Evolutionary conservation across 2,329 filamentous ascomycete species (phyloP).

Genomic region (Fusarium liriodendri): DNA sequence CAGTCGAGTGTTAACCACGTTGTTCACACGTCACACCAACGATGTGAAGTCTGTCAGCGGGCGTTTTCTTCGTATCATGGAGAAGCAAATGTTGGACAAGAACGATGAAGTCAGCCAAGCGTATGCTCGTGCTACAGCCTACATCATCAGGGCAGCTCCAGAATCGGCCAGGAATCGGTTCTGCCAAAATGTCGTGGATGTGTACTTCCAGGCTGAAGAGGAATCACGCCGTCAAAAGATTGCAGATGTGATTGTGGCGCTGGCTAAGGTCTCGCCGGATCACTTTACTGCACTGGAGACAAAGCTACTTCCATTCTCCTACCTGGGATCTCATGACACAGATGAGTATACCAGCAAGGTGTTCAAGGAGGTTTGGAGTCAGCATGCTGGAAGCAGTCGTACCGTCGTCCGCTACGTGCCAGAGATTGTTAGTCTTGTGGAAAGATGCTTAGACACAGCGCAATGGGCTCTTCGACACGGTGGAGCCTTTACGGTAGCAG

Average conservation of each 20-base stretch:
- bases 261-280: slow-evolving; percentile 90
- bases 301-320: slow-evolving; percentile 85
- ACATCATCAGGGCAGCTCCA: slow-evolving; percentile 74
- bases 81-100: slow-evolving; percentile 86
- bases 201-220: slow-evolving; percentile 88
- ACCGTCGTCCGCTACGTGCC: slow-evolving; percentile 85
- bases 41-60: slow-evolving; percentile 82
- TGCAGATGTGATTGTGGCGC: slow-evolving; percentile 83
- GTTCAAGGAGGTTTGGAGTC: slow-evolving; percentile 89
- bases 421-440: slow-evolving; percentile 80
- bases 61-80: slow-evolving; percentile 79
- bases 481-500: slow-evolving; percentile 82
- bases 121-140: slow-evolving; percentile 88
- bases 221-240: slow-evolving; percentile 79
- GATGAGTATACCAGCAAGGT: slow-evolving; percentile 82
- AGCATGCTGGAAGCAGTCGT: slow-evolving; percentile 87
- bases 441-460: slow-evolving; percentile 77
- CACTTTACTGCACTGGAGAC: slow-evolving; percentile 83
- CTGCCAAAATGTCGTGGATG: slow-evolving; percentile 65
- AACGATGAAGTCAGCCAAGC: slow-evolving; percentile 94
- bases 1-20: slow-evolving; percentile 83
- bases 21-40: slow-evolving; percentile 82
- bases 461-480: slow-evolving; percentile 94
- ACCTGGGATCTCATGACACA: slow-evolving; percentile 86
- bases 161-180: slow-evolving; percentile 63